Base-by-base conservation (phyloP, 2,329 filamentous ascomycete species). In the Coniella vitis region DNA sequence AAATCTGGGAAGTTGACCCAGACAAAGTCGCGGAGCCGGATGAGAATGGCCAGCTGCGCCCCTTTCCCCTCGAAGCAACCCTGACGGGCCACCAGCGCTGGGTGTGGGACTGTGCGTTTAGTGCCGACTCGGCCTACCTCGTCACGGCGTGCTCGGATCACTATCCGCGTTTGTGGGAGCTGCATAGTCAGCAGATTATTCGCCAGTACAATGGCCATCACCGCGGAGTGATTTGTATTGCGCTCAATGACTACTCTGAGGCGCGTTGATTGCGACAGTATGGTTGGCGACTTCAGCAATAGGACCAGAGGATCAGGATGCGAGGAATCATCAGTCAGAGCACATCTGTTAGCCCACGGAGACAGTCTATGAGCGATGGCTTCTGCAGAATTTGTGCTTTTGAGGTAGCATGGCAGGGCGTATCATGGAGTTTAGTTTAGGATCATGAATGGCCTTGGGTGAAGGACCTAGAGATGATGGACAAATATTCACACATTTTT, bases 101-200 rank as follows among this genome's bases (percentile, higher is more conserved):
- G 90, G 90, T 96, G 1, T 96, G 90, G 90, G 90, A 96, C 65
- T 96, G 90, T 61, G 90, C 90, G 1, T 96, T 96, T 68, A 91
- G 86, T 54, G 90, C 90, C 21, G 90, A 96, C 64, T 90, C 85
- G 31, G 90, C 90, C 0, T 96, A 96, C 61, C 74, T 96, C 7
- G 90, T 96, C 12, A 96, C 90, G 1, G 90, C 90, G 4, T 95
- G 89, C 64, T 91, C 86, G 37, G 90, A 96, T 63, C 90, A 96
- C 65, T 96, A 95, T 63, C 90, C 90, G 2, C 78, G 90, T 16
- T 70, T 96, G 49, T 96, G 90, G 90, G 90, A 96, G 71, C 72
- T 96, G 55, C 73, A 78, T 55, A 90, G 84, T 57, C 89, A 94
- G 66, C 84, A 84, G 60, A 90, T 96, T 56, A 96, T 96, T 59